phyloP scores from a whole-genome alignment of 2,329 filamentous ascomycete species.

The Fusarium torreyae region DNA sequence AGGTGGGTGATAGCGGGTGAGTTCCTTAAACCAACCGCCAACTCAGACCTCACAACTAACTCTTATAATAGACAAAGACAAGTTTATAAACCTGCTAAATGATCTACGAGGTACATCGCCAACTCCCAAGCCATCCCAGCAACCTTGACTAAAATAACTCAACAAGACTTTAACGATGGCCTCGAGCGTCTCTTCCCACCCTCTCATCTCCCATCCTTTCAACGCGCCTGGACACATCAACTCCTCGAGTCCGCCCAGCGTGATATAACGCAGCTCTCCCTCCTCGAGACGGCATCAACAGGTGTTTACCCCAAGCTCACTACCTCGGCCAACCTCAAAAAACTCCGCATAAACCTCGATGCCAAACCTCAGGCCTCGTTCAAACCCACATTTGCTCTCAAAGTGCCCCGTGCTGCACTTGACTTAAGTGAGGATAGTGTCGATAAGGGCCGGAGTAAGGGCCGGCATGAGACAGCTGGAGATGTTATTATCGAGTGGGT shows the following conservation, averaged over 20 bases:
- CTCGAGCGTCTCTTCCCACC: conserved; percentile 63
- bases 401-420: conserved; percentile 55
- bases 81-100: conserved; percentile 58
- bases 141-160: conserved; percentile 1
- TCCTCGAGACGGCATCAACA: conserved; percentile 60
- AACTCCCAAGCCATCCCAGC: not conserved
- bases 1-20: conserved; percentile 62
- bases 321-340: conserved; percentile 61
- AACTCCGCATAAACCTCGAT: conserved; percentile 64
- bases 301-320: conserved; percentile 61
- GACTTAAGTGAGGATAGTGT: conserved; percentile 31
- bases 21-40: conserved; percentile 7
- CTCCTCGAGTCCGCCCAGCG: conserved; percentile 62
- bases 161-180: conserved; percentile 63
- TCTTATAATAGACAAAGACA: conserved; percentile 58
- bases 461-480: conserved; percentile 53
- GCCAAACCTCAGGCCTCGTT: conserved; percentile 58
- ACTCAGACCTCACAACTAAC: conserved; percentile 5
- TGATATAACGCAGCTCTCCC: conserved; percentile 58
- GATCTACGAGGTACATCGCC: conserved; percentile 57
- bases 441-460: conserved; percentile 50
- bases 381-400: conserved; percentile 60
- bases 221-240: conserved; percentile 63
- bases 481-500: conserved; percentile 63
- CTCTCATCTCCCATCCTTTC: conserved; percentile 59